Conservation (phyloP, 2,329 filamentous ascomycete genomes). For the Fusarium keratoplasticum region DNA sequence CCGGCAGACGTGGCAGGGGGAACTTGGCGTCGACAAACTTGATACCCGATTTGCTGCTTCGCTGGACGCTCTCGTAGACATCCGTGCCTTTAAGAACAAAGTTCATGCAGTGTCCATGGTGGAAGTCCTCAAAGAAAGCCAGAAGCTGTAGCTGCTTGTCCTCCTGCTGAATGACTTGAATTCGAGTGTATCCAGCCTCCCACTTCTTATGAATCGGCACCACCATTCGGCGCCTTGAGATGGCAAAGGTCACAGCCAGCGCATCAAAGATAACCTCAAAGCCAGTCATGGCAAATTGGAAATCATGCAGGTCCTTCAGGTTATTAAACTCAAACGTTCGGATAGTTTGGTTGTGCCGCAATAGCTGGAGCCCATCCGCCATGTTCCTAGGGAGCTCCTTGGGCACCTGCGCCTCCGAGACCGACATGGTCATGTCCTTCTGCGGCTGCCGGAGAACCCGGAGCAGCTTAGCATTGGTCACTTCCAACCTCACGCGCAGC, state of each 20-base stretch:
- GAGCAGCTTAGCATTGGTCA: slow-evolving; percentile 70
- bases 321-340: slow-evolving; percentile 78
- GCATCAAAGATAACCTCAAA: slow-evolving; percentile 81
- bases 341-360: slow-evolving; percentile 71
- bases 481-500: slow-evolving; percentile 73
- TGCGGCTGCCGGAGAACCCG: slow-evolving; percentile 79
- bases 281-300: slow-evolving; percentile 83
- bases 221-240: slow-evolving; percentile 87
- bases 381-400: slow-evolving; percentile 73
- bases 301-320: slow-evolving; percentile 77
- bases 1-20: slow-evolving; percentile 75
- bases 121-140: slow-evolving; percentile 90
- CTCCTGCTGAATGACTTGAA: slow-evolving; percentile 80
- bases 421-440: slow-evolving; percentile 79
- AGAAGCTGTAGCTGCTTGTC: slow-evolving; percentile 81
- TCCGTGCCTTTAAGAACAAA: slow-evolving; percentile 89
- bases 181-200: slow-evolving; percentile 82
- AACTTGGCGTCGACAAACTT: slow-evolving; percentile 93
- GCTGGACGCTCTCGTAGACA: slow-evolving; percentile 77
- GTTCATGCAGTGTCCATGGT: slow-evolving; percentile 88
- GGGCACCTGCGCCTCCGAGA: slow-evolving; percentile 74
- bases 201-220: slow-evolving; percentile 95
- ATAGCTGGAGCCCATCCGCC: slow-evolving; percentile 69
- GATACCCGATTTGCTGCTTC: slow-evolving; percentile 75
- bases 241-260: slow-evolving; percentile 79